Percentiles rank a stretch among this genome's conserved stretches.
These are phyloP conservation scores for Mycena vitilis DNA, from an alignment of 768 basidiomycete genomes.

Conservation along the genomic window DNA sequence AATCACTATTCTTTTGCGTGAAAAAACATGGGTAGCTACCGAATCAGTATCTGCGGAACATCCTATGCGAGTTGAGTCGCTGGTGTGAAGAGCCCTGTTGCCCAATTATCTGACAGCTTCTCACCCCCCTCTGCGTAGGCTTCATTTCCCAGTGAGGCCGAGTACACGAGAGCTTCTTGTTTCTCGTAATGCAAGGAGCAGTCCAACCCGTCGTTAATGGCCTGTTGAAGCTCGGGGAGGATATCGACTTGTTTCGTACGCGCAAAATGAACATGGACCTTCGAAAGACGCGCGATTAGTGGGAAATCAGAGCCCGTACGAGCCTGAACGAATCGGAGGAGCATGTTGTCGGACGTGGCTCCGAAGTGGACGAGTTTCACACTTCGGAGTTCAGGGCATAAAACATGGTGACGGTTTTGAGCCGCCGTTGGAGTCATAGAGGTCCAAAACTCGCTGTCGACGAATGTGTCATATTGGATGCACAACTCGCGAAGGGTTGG, in stretches of 20 bases:
- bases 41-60: too few relatives aligned
- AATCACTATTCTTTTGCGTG: not conserved
- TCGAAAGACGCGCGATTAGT: not conserved
- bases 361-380: not conserved
- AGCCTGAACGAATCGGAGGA: not conserved
- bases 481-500: not conserved
- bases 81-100: not conserved
- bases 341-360: not conserved
- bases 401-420: not conserved
- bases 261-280: not conserved
- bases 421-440: not conserved
- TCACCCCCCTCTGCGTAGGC: not conserved
- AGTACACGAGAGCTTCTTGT: not conserved
- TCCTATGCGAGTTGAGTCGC: too few relatives aligned
- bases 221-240: not conserved
- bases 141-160: not conserved
- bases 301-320: not conserved
- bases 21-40: not conserved
- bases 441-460: not conserved
- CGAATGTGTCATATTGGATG: not conserved
- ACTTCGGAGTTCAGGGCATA: not conserved
- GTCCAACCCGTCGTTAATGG: not conserved
- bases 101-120: not conserved
- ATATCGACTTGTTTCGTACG: not conserved
- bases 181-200: not conserved